These are phyloP conservation scores for Ophiostoma ips DNA, from an alignment of 2,329 filamentous ascomycete species.

Conservation along the genomic window DNA sequence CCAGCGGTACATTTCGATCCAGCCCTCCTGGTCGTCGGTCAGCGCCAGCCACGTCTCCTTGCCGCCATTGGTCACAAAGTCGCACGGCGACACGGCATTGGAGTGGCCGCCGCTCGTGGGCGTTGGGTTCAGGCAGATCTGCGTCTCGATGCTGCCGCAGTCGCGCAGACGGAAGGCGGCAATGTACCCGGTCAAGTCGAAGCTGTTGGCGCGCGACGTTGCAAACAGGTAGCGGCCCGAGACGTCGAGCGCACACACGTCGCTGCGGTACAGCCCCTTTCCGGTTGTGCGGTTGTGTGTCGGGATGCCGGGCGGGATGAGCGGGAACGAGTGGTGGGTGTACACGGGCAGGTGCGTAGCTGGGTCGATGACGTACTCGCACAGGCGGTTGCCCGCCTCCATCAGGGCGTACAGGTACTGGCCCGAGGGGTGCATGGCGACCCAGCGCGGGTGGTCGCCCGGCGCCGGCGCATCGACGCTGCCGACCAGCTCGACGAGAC, in stretches of 20 bases:
- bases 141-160: slow-evolving; percentile 57
- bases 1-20: slow-evolving; percentile 80
- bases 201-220: slow-evolving; percentile 65
- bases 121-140: slow-evolving; percentile 71
- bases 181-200: slow-evolving; percentile 67
- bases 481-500: slow-evolving; percentile 54
- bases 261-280: slow-evolving; percentile 60
- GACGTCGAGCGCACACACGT: slow-evolving; percentile 62
- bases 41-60: slow-evolving; percentile 54
- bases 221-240: slow-evolving; percentile 69
- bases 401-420: slow-evolving; percentile 74
- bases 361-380: slow-evolving; percentile 68
- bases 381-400: slow-evolving; percentile 77
- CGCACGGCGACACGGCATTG: slow-evolving; percentile 73
- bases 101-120: slow-evolving; percentile 79
- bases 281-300: slow-evolving; percentile 25
- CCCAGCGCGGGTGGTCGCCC: slow-evolving; percentile 75
- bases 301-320: slow-evolving; percentile 61
- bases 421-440: slow-evolving; percentile 66
- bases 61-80: slow-evolving; percentile 59
- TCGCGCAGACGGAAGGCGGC: slow-evolving; percentile 60
- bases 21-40: slow-evolving; percentile 78
- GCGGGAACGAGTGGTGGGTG: slow-evolving; percentile 60
- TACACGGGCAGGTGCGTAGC: slow-evolving; percentile 61
- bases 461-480: slow-evolving; percentile 55